A percentile compares a stretch with the other conserved stretches of the same genome.
These are phyloP conservation scores for Elaeis oleifera DNA, from an alignment of 202 grass and related monocot species.

Conservation along the genomic window DNA sequence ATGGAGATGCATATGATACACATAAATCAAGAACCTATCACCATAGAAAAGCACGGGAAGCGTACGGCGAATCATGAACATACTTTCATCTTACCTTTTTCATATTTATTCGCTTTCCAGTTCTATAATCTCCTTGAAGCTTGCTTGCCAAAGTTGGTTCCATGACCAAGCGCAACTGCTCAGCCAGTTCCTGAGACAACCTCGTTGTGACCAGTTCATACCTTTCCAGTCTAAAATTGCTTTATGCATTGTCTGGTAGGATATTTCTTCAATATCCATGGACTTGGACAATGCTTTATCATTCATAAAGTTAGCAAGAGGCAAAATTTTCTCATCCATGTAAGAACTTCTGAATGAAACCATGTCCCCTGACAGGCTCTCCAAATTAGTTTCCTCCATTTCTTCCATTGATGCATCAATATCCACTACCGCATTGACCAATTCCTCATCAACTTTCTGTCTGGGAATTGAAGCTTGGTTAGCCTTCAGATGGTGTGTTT, in stretches of 20 bases:
- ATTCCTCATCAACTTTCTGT: conserved; percentile 38
- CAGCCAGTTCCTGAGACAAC: conserved; percentile 82
- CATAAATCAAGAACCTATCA: too few relatives aligned
- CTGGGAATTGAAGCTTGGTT: conserved; percentile 43
- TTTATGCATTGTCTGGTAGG: conserved; percentile 26
- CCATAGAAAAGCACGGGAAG: too few relatives aligned
- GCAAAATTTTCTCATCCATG: conserved; percentile 37
- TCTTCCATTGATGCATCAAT: conserved; percentile 33
- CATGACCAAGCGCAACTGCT: conserved; percentile 88
- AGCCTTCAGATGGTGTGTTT: conserved; percentile 40
- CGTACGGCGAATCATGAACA: neutral
- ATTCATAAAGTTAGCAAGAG: conserved; percentile 24
- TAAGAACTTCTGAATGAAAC: conserved; percentile 51
- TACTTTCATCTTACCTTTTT: conserved; percentile 62
- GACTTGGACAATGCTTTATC: conserved; percentile 24
- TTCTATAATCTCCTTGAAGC: conserved; percentile 97
- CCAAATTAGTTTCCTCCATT: conserved; percentile 26
- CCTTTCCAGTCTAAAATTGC: conserved; percentile 67
- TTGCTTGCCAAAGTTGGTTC: conserved; percentile 93
- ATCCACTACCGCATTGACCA: conserved; percentile 26
- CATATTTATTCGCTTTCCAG: conserved; percentile 99
- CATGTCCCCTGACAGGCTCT: conserved; percentile 32
- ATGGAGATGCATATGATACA: neutral
- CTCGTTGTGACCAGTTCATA: conserved; percentile 54
- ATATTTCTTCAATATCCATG: conserved; percentile 38